Conservation (phyloP, 179 eudicot species). For the Heliamphora pulchella region DNA sequence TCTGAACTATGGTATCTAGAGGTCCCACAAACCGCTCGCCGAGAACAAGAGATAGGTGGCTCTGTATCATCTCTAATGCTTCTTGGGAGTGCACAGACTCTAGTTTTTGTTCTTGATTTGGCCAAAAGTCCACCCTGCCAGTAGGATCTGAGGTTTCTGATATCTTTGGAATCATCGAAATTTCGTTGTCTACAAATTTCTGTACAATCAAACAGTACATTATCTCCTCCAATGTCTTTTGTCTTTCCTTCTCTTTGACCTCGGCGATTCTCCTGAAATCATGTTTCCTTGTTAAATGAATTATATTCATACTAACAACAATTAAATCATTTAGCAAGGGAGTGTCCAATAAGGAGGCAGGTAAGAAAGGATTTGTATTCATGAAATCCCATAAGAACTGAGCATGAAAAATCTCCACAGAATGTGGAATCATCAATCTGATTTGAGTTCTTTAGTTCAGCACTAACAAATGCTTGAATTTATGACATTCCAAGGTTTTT, state of each 20-base stretch:
- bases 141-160: conserved; percentile 43
- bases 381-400: neutral
- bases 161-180: conserved; percentile 72
- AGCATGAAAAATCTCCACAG: neutral
- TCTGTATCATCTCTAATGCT: conserved; percentile 84
- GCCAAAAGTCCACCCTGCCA: conserved; percentile 83
- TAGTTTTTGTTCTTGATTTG: conserved; percentile 78
- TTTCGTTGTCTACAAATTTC: conserved; percentile 58
- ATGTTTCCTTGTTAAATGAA: neutral
- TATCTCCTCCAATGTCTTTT: conserved; percentile 67
- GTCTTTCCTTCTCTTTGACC: conserved; percentile 79
- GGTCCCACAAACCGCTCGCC: conserved; percentile 74
- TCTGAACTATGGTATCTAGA: conserved; percentile 45
- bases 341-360: neutral
- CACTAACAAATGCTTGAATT: neutral
- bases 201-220: conserved; percentile 75
- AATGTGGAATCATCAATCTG: neutral
- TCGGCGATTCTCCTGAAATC: conserved; percentile 91
- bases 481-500: neutral
- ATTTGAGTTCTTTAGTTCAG: neutral
- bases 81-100: conserved; percentile 77
- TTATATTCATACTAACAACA: conserved; percentile 5
- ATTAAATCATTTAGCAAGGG: neutral
- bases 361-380: neutral
- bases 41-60: conserved; percentile 67